These are phyloP conservation scores for Crassisporium funariophilum DNA, from an alignment of 768 basidiomycete genomes.

Conservation along the genomic window DNA sequence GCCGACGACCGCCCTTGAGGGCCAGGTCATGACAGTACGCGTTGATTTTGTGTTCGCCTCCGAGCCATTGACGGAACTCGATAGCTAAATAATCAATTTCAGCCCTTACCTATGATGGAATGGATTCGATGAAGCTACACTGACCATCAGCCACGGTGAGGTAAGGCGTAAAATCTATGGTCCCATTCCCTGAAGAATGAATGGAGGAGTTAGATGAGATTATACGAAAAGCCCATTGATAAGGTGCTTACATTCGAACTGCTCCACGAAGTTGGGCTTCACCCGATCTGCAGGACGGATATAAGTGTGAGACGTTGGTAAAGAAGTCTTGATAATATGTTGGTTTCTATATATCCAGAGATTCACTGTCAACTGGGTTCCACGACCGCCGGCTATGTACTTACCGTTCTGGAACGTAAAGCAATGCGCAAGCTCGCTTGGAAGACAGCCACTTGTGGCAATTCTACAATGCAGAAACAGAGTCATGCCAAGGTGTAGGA, in stretches of 20 bases:
- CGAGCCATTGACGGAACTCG: constrained; percentile 71
- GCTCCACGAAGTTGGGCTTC: constrained; percentile 41
- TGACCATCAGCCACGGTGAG: constrained; percentile 54
- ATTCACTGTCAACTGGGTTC: constrained; percentile 3
- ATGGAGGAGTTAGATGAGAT: not conserved
- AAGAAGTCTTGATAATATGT: constrained; percentile 52
- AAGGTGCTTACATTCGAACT: constrained; percentile 45
- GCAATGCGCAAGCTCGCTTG: not conserved
- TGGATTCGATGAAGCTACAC: constrained; percentile 3
- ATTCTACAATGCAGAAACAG: not conserved
- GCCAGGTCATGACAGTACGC: constrained; percentile 73
- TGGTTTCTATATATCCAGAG: constrained; percentile 49
- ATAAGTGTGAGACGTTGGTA: constrained; percentile 56
- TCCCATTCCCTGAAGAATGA: constrained; percentile 54
- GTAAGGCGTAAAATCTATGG: constrained; percentile 51
- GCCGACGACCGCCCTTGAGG: constrained; percentile 58
- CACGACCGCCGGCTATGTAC: not conserved
- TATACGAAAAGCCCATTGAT: not conserved
- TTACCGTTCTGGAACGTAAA: constrained; percentile 1
- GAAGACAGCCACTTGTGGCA: not conserved
- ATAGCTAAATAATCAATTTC: constrained; percentile 45
- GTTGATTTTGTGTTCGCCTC: constrained; percentile 75
- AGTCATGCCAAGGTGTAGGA: not conserved
- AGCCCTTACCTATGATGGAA: not conserved
- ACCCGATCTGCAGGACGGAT: constrained; percentile 40